Evolutionary conservation across 495 filamentous ascomycete genomes (phyloP).

Genomic region (Podospora australis): DNA sequence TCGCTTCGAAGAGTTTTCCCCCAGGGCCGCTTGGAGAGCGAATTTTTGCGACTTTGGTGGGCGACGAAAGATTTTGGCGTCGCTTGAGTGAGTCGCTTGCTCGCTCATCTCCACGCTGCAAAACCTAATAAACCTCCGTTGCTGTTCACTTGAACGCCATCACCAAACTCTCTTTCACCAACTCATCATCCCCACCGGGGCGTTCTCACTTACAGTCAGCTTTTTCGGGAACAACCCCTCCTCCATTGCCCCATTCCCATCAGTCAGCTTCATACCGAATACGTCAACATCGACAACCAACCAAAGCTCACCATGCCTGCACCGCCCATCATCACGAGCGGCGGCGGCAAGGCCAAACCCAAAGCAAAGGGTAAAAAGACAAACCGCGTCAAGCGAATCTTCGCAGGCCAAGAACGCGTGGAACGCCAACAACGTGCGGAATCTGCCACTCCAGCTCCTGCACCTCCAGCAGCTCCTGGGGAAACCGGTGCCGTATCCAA

Average conservation of each 20-base stretch:
- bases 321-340: conserved; percentile 6
- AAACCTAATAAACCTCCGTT: too few species aligned
- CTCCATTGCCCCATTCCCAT: background rate
- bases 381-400: conserved; percentile 26
- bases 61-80: conserved; percentile 14
- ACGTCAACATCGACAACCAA: background rate
- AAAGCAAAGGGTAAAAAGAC: conserved; percentile 22
- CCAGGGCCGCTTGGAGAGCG: background rate
- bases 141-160: too few species aligned
- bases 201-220: background rate
- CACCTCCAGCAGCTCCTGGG: background rate
- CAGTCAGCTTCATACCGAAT: background rate
- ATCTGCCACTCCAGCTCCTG: conserved; percentile 14
- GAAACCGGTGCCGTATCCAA: conserved; percentile 6
- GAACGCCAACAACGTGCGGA: conserved; percentile 20
- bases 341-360: conserved; percentile 5
- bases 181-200: conserved; percentile 1
- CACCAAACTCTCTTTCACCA: background rate
- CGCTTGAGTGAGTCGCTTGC: background rate
- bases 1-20: background rate
- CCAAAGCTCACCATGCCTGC: conserved; percentile 7
- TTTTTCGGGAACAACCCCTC: background rate
- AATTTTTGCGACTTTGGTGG: conserved; percentile 13
- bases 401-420: conserved; percentile 24
- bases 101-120: background rate